Percentiles rank a stretch among this genome's conserved stretches.
Evolutionary conservation across 2,329 filamentous ascomycete species (phyloP).

Genomic region (Diaporthe longicolla): DNA sequence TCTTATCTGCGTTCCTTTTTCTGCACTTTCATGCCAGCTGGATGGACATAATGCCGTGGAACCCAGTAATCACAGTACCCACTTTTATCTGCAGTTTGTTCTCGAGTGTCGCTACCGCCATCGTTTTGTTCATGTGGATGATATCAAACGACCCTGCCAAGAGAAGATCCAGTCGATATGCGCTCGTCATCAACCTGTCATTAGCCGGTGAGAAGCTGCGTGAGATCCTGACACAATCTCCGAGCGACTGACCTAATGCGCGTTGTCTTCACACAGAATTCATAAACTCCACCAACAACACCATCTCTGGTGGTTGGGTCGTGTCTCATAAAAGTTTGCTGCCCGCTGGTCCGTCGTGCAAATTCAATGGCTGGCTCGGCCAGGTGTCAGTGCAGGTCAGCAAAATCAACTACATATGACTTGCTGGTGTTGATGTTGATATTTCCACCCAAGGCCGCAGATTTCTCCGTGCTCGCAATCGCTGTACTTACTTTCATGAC

Average conservation of each 20-base stretch:
- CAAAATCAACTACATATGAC: neutral
- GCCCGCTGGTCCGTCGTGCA: constrained; percentile 26
- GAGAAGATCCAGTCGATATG: constrained; percentile 37
- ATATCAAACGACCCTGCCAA: constrained; percentile 30
- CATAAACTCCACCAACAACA: constrained; percentile 40
- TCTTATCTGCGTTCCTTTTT: neutral
- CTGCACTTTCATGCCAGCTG: neutral
- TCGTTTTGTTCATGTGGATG: constrained; percentile 39
- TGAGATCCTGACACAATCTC: too few species aligned
- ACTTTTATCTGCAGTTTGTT: constrained; percentile 37
- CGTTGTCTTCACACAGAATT: constrained; percentile 31
- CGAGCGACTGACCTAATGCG: neutral
- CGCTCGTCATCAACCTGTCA: constrained; percentile 40
- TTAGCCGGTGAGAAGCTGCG: constrained; percentile 32
- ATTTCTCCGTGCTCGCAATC: constrained; percentile 41
- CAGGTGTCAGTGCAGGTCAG: constrained; percentile 26
- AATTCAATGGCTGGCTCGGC: constrained; percentile 12
- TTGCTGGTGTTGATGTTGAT: neutral
- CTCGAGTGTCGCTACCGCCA: constrained; percentile 35
- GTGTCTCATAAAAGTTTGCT: constrained; percentile 5
- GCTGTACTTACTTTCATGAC: constrained; percentile 38
- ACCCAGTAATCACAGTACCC: constrained; percentile 27
- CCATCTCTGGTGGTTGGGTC: constrained; percentile 34
- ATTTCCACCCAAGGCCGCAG: constrained; percentile 35
- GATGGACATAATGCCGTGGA: constrained; percentile 19